Percentiles rank a stretch among this genome's conserved stretches.
phyloP scores from a whole-genome alignment of 2,329 filamentous ascomycete genomes.

The Didymella keratinophila region DNA sequence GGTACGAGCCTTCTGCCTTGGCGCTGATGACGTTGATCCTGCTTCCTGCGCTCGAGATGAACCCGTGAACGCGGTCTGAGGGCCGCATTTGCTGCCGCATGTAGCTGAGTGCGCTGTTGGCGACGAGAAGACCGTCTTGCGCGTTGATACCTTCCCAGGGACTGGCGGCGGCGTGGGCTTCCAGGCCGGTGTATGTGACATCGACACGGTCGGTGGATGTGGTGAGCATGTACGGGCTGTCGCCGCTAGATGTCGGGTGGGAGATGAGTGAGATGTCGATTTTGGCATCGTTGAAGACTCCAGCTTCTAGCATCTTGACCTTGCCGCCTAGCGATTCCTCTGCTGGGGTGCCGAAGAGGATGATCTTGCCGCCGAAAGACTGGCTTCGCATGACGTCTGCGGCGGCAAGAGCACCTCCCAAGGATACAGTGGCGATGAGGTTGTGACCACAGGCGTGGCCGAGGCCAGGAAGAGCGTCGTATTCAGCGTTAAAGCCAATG shows the following conservation, averaged over 20 bases:
- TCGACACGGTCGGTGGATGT: conserved; percentile 23
- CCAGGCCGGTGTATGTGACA: conserved; percentile 22
- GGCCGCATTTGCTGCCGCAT: conserved; percentile 26
- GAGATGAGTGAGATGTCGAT: conserved; percentile 43
- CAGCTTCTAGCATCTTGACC: conserved; percentile 55
- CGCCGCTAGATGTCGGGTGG: conserved; percentile 48
- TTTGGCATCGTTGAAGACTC: conserved; percentile 50
- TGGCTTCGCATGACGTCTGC: conserved; percentile 40
- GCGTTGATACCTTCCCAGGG: conserved; percentile 43
- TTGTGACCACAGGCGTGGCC: conserved; percentile 59
- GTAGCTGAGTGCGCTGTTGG: conserved; percentile 24
- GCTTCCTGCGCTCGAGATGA: conserved; percentile 22
- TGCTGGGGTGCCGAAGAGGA: conserved; percentile 56
- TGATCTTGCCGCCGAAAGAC: conserved; percentile 46
- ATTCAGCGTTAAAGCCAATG: conserved; percentile 55
- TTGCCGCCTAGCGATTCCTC: conserved; percentile 56
- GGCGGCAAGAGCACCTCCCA: conserved; percentile 52
- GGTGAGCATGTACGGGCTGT: conserved; percentile 61
- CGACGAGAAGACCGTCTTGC: conserved; percentile 28
- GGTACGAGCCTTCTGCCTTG: conserved; percentile 14
- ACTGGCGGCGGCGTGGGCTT: conserved; percentile 42
- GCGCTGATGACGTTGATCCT: conserved; percentile 25
- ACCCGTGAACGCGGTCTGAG: conserved; percentile 28
- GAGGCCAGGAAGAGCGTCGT: conserved; percentile 52
- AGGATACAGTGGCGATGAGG: conserved; percentile 52